phyloP scores from a whole-genome alignment of 31 red algal genomes.

The Porphyra umbilicalis region DNA sequence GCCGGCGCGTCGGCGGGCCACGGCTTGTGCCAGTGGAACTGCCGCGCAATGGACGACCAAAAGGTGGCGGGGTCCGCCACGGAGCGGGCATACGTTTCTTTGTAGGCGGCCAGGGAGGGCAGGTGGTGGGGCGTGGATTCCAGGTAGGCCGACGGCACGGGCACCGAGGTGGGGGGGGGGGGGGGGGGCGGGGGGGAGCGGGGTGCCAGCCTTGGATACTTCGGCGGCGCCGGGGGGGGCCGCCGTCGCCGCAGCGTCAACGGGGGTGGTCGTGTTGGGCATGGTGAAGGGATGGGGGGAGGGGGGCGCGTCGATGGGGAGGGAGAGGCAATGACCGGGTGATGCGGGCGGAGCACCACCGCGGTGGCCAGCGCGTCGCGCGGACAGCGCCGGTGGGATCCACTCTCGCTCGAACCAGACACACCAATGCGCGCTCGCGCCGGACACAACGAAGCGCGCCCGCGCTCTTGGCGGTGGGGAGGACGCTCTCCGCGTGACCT shows the following conservation, averaged over 20 bases:
- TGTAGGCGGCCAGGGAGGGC: conserved; percentile 12
- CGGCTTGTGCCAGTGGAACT: conserved; percentile 9
- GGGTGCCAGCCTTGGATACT: neutral
- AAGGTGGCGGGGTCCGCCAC: conserved; percentile 18
- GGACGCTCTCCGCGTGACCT: too few relatives aligned
- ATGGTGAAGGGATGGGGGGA: neutral
- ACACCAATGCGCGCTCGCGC: too few relatives aligned
- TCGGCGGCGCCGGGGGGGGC: neutral
- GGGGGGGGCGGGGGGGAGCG: neutral
- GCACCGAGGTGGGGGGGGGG: neutral
- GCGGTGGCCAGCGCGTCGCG: too few relatives aligned
- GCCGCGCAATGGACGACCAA: conserved; percentile 19
- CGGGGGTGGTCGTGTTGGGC: neutral
- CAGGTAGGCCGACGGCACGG: conserved; percentile 15
- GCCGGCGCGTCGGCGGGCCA: neutral
- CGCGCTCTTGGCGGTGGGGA: too few relatives aligned
- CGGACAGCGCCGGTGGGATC: too few relatives aligned
- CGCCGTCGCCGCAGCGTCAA: neutral
- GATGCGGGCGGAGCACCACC: too few relatives aligned
- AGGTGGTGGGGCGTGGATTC: conserved; percentile 1
- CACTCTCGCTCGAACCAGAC: too few relatives aligned
- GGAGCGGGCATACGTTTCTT: conserved; percentile 3
- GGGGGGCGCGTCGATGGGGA: too few relatives aligned
- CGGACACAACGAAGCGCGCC: too few relatives aligned
- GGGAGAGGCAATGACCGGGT: too few relatives aligned